Conservation (phyloP, 116 monocot species). For the Trichopus zeylanicus region DNA sequence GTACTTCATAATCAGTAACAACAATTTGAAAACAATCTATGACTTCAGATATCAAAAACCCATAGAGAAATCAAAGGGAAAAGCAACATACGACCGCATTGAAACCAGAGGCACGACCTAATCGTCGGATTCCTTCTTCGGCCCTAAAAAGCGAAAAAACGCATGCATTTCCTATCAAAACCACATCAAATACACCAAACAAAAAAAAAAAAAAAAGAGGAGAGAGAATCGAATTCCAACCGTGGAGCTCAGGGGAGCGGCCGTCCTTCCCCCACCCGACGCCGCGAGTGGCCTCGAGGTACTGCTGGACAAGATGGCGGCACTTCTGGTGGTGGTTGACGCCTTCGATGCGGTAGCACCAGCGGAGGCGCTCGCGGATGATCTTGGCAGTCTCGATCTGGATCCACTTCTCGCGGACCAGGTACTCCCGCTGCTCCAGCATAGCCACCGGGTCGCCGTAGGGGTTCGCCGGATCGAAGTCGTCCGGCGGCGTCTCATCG, state of each 20-base stretch:
- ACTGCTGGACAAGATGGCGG: constrained; percentile 75
- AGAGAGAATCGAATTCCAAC: too few relatives aligned
- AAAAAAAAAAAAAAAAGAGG: neutral
- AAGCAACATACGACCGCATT: too few relatives aligned
- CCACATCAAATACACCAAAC: too few relatives aligned
- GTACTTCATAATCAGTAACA: too few relatives aligned
- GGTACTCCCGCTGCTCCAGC: constrained; percentile 78
- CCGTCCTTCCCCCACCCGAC: constrained; percentile 87
- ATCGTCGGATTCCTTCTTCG: too few relatives aligned
- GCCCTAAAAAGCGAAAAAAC: too few relatives aligned
- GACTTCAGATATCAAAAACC: too few relatives aligned
- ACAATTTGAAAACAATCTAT: too few relatives aligned
- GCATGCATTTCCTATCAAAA: too few relatives aligned
- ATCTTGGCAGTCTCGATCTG: constrained; percentile 97
- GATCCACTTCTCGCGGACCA: constrained; percentile 97
- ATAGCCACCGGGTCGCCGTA: constrained; percentile 89
- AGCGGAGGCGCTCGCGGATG: constrained; percentile 66
- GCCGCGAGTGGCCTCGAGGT: constrained; percentile 78
- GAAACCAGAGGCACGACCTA: too few relatives aligned
- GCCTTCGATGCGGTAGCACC: constrained; percentile 96
- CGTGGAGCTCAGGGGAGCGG: constrained; percentile 73
- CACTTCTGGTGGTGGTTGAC: constrained; percentile 89
- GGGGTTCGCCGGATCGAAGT: constrained; percentile 73
- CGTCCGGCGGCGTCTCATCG: constrained; percentile 82
- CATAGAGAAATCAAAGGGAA: too few relatives aligned